phyloP scores from a whole-genome alignment of 164 flowering plant species.

The Dillenia suffruticosa region DNA sequence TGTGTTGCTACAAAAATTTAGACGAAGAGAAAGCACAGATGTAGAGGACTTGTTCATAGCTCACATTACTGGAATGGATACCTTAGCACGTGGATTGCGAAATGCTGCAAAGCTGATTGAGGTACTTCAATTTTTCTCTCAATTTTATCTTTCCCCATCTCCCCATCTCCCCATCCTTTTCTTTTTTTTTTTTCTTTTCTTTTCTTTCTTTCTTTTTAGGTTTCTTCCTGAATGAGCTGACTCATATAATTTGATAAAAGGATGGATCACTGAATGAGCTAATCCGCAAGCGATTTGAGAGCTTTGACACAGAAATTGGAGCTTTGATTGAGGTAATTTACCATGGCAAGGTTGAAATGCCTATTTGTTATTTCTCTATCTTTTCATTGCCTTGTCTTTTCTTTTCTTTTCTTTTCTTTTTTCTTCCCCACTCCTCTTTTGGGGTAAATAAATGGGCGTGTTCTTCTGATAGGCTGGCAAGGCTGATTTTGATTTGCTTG shows the following conservation, averaged over 20 bases:
- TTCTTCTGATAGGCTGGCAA: conserved; percentile 76
- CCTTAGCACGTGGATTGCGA: conserved; percentile 91
- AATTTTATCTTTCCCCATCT: background rate
- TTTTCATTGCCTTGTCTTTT: conserved; percentile 1
- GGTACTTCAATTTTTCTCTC: conserved; percentile 26
- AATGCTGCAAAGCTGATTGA: conserved; percentile 83
- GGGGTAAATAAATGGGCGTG: background rate
- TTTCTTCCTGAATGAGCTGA: background rate
- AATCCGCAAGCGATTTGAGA: conserved; percentile 75
- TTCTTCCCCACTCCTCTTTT: background rate
- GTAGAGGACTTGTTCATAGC: conserved; percentile 95
- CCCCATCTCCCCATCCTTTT: too few relatives aligned
- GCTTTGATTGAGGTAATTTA: conserved; percentile 64
- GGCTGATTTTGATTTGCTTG: conserved; percentile 79
- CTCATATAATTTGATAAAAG: conserved; percentile 21
- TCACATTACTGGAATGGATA: conserved; percentile 94
- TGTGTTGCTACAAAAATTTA: conserved; percentile 9
- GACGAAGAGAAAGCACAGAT: conserved; percentile 98
- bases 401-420: background rate
- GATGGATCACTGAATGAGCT: conserved; percentile 80
- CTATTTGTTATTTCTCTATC: background rate
- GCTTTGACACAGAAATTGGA: conserved; percentile 86
- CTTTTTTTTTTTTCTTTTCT: background rate
- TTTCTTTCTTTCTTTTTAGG: background rate
- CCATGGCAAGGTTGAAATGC: background rate